Evolutionary conservation across 805 yeast genomes (phyloP), one percentile per base, ranked within the genome.

Genomic region (Isabelozyma rhagii): DNA sequence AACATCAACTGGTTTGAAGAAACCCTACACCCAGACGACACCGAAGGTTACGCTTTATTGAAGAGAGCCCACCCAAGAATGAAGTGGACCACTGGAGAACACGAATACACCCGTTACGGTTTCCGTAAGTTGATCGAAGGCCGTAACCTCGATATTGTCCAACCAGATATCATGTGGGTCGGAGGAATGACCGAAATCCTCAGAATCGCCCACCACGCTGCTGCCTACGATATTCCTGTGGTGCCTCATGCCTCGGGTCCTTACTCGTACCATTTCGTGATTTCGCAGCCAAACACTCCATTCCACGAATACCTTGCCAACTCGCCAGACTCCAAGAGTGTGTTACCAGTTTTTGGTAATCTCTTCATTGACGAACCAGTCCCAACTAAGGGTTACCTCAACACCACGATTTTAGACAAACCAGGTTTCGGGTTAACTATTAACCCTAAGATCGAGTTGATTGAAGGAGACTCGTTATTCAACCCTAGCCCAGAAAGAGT

Each of bases 181-280:
- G 81, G 81, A 46, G 80, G 81, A 43, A 57, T 77, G 68, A 75
- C 81, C 15, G 81, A 77, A 62, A 61, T 76, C 34, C 61, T 77
- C 47, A 70, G 74, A 53, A 65, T 77, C 46, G 71, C 78, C 41
- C 73, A 72, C 14, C 81, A 77, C 57, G 81, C 81, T 27, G 79
- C 79, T 44, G 80, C 81, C 15, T 77, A 77, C 54, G 81, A 77
- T 53, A 74, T 77, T 46, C 82, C 81, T 27, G 79, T 77, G 43
- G 81, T 77, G 48, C 80, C 80, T 36, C 81, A 77, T 55, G 81
- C 81, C 34, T 72, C 78, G n/a, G 81, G 81, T 50, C 79, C 80
- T 40, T 77, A 77, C 61, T 75, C 80, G 4, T 76, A 77, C 61
- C 81, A 77, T 57, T 76, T 76, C 54, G 80, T 76, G 45, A 74